Evolutionary conservation across 805 yeast species (phyloP), one percentile per base, ranked within the genome.

Genomic region (Saturnispora hagleri): DNA sequence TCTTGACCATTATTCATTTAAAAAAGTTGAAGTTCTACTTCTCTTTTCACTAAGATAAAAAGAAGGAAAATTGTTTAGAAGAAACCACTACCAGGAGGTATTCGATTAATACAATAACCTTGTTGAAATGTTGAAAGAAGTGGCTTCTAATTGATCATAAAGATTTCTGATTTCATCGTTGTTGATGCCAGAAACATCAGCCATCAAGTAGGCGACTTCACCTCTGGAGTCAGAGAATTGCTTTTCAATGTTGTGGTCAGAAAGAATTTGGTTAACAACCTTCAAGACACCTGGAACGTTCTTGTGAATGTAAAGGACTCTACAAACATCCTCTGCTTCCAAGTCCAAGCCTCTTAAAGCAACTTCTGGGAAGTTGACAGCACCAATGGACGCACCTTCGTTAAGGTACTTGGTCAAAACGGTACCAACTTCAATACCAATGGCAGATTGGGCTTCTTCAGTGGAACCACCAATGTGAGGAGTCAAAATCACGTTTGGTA

Each of bases 391-490:
- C 63, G 82, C 76, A 75, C 99, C 99, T 76, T 91, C 98, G 72
- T 90, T 91, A 69, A 93, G 86, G 75, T 89, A 93, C 67, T 87
- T 88, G 58, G 90, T 76, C 63, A 93, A 77, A 40, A 96, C 82
- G 45, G 85, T 76, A 55, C 84, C 88, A 55, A 93, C 99, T 74
- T 93, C 99, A 55, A 91, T 75, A 73, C 99, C 99, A 65, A 93
- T 93, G 41, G 98, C 96, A 52, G 87, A 79, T 77, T 93, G 99
- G 38, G 99, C 99, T 76, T 93, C 99, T 72, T 91, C 98, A 46
- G 99, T 93, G 48, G 97, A 89, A 60, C 99, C 99, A 73, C 99
- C 99, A 61, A 93, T 93, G 68, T 93, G 99, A 34, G 99, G 99
- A 51, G 98, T 84, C 64, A 93, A 77, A 58, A 93, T 89, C 56